Evolutionary conservation across 1,284 basidiomycete genomes (phyloP).

Genomic region (Pyrrhoderma noxium): DNA sequence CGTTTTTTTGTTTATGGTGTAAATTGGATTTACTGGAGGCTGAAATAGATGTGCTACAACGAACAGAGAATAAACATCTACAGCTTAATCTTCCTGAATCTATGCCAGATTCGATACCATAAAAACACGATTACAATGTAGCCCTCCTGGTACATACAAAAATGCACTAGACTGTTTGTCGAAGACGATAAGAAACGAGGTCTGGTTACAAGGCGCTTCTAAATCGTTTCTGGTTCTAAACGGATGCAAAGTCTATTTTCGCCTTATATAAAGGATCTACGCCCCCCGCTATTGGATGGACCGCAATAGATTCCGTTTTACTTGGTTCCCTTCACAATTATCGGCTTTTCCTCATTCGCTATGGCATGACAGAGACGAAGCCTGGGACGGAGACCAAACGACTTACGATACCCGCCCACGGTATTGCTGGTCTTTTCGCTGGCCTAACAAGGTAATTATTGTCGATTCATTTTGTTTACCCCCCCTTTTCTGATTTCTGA

Average conservation of each 20-base stretch:
- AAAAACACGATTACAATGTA: slow-evolving; percentile 70
- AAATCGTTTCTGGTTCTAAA: slow-evolving; percentile 15
- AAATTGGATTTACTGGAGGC: not conserved
- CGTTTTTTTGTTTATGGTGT: not conserved
- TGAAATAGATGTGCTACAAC: not conserved
- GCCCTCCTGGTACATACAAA: slow-evolving; percentile 60
- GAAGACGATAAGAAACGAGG: slow-evolving; percentile 61
- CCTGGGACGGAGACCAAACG: slow-evolving; percentile 34
- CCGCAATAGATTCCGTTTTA: slow-evolving; percentile 66
- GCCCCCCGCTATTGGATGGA: slow-evolving; percentile 73
- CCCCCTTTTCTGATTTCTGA: not conserved
- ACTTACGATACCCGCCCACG: slow-evolving; percentile 53
- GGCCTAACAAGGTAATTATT: slow-evolving; percentile 58
- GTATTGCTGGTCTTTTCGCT: slow-evolving; percentile 65
- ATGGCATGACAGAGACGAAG: slow-evolving; percentile 46
- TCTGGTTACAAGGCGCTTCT: slow-evolving; percentile 21
- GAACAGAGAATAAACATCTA: not conserved
- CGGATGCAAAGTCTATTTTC: slow-evolving; percentile 35
- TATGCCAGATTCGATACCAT: slow-evolving; percentile 60
- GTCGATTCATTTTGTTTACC: not conserved
- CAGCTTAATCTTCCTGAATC: not conserved
- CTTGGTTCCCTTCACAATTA: slow-evolving; percentile 73
- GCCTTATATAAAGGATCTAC: slow-evolving; percentile 68
- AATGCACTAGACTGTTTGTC: slow-evolving; percentile 62
- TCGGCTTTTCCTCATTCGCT: slow-evolving; percentile 50